Base-by-base conservation (phyloP, 306 rosid genomes). In the Dryas octopetala region DNA sequence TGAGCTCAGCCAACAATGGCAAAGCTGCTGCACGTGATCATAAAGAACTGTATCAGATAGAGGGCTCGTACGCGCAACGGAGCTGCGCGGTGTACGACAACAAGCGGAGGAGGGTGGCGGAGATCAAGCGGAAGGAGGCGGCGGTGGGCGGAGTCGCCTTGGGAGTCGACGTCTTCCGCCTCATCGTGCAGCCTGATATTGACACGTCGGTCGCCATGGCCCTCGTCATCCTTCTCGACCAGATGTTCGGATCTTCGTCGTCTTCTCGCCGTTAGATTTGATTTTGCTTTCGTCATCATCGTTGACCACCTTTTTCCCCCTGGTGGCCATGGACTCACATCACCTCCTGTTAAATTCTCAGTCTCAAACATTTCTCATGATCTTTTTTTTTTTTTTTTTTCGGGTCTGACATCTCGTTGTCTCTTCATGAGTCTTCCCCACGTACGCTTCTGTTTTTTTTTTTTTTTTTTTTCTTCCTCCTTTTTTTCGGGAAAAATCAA, bases 91-190 rank as follows among this genome's bases (percentile, higher is more conserved):
- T 92, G 49, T 85, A 80, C 74, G 87, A 90, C 75, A 81, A 60
- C 14, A 85, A 81, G 59, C 71, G 83, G 81, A 84, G 70, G 74
- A 74, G 55, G 58, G 90, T 92, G 76, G 97, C 88, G 38, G 97
- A 91, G 86, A 89, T 89, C 10, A 86, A 87, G 81, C 81, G 74
- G 68, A 89, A 91, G 80, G 96, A 91, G 74, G 77, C 85, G 54
- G 74, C 82, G 1, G 78, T 64, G 23, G 88, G 86, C 3, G 89
- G 90, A 17, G 86, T 83, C 28, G 85, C 80, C 17, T 81, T 91
- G 23, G 97, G 97, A 19, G 79, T 76, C 7, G 97, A 91, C 53
- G 88, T 91, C 47, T 91, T 91, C 81, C 86, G 90, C 32, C 89
- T 91, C 9, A 43, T 88, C 17, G 88, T 89, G 2, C 82, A 86